phyloP scores from a whole-genome alignment of 495 filamentous ascomycete species.

The Daldinia bambusicola region DNA sequence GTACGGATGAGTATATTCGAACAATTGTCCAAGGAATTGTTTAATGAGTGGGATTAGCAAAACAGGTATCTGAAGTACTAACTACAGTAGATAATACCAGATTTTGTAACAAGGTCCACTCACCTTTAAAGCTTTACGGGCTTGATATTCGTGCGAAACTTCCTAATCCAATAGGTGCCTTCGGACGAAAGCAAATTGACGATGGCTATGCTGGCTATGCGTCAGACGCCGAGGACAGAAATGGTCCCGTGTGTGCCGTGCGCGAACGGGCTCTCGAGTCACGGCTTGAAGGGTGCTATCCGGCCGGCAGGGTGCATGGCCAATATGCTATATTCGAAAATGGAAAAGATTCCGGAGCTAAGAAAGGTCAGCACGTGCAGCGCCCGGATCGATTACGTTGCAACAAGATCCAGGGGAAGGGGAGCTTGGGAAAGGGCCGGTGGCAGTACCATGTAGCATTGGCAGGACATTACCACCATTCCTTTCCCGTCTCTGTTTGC shows the following conservation, averaged over 20 bases:
- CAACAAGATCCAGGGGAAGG: constrained; percentile 44
- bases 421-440: constrained; percentile 22
- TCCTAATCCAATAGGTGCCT: constrained; percentile 10
- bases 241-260: constrained; percentile 41
- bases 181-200: constrained; percentile 42
- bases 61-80: constrained; percentile 4
- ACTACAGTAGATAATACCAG: too few relatives aligned
- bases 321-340: constrained; percentile 44
- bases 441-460: constrained; percentile 12
- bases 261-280: constrained; percentile 34
- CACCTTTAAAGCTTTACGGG: constrained; percentile 7
- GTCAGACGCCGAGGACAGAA: constrained; percentile 35
- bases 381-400: constrained; percentile 44
- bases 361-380: constrained; percentile 38
- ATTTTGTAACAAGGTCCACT: constrained; percentile 22
- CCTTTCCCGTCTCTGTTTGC: constrained; percentile 29
- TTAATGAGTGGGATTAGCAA: constrained; percentile 4
- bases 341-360: constrained; percentile 45
- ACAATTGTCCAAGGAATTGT: constrained; percentile 3
- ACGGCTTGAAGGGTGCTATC: constrained; percentile 37
- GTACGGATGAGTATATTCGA: neutral
- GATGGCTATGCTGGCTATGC: constrained; percentile 22
- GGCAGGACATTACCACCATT: neutral
- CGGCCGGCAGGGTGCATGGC: constrained; percentile 43
- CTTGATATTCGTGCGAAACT: constrained; percentile 11